Base-by-base conservation (phyloP, 129 eudicot species). In the Saposhnikovia divaricata region DNA sequence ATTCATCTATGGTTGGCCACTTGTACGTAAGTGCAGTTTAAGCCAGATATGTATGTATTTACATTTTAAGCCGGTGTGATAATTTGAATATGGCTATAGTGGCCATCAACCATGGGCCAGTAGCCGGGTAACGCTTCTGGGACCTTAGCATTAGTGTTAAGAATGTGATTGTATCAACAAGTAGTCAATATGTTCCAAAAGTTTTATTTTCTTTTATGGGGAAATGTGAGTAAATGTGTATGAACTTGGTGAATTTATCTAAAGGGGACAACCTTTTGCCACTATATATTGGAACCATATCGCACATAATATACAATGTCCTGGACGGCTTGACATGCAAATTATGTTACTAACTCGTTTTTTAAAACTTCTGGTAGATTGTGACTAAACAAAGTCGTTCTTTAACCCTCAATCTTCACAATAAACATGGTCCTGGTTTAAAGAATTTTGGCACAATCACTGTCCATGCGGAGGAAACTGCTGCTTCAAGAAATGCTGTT, bases 381-480 rank as follows among this genome's bases (percentile, higher is more conserved):
- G 89, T 96, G 81, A 92, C 98, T 63, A 88, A 72, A 53, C 83
- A 82, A 75, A 81, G 82, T 82, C 89, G 85, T 79, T 89, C 87
- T 81, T 81, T 92, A 86, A 89, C 96, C 74, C 68, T 96, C 80
- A 84, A 88, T 79, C 91, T 96, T 75, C 92, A 85, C 59, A 85
- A 80, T 44, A 84, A 75, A 74, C 68, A 84, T 40, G 89, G 87
- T 63, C 87, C 80, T 18, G 84, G 86, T 59, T 38, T 39, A 76
- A 84, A 78, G 80, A 83, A 87, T 75, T 79, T 87, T 66, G 99
- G 99, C 68, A 88, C 88, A 9, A 82, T 96, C 72, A 89, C 92
- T 50, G 83, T 96, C 71, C 93, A 78, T 79, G 99, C 97, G 55
- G 99, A 96, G 89, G 99, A 96, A 86, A 84, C 93, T 28, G 75